phyloP scores from a whole-genome alignment of 345 rosid genomes.

The Eucalyptus guilfoylei region DNA sequence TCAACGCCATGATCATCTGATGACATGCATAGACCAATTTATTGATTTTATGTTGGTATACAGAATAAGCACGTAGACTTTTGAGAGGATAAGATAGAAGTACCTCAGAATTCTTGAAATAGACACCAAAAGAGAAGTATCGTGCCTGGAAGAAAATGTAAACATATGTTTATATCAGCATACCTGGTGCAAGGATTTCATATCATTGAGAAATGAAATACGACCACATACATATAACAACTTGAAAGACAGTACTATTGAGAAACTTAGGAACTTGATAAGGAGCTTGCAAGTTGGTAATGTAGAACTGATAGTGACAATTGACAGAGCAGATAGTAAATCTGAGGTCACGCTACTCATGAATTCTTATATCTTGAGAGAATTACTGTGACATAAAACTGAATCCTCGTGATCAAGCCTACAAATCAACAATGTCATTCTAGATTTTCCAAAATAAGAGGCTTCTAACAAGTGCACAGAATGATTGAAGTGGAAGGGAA shows the following conservation, averaged over 20 bases:
- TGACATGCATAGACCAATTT: neutral
- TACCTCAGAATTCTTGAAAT: constrained; percentile 50
- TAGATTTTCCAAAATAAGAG: neutral
- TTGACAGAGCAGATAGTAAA: neutral
- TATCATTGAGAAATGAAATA: neutral
- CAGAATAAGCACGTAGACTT: neutral
- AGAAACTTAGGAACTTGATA: neutral
- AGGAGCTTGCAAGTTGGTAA: neutral
- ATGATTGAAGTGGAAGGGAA: neutral
- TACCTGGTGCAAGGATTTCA: neutral
- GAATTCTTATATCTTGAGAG: neutral
- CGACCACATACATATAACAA: neutral
- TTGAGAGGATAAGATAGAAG: neutral
- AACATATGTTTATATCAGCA: neutral
- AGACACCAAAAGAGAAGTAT: constrained; percentile 34
- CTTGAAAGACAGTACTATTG: neutral
- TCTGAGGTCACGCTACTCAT: neutral
- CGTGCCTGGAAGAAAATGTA: constrained; percentile 19
- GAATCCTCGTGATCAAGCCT: neutral
- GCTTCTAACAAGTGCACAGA: neutral
- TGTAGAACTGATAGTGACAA: neutral
- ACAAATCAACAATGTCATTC: neutral
- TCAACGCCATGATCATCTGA: neutral
- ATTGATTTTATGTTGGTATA: neutral
- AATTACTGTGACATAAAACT: neutral